Base-by-base conservation (phyloP, 1,284 basidiomycete species). In the Trichosporon sp. region DNA sequence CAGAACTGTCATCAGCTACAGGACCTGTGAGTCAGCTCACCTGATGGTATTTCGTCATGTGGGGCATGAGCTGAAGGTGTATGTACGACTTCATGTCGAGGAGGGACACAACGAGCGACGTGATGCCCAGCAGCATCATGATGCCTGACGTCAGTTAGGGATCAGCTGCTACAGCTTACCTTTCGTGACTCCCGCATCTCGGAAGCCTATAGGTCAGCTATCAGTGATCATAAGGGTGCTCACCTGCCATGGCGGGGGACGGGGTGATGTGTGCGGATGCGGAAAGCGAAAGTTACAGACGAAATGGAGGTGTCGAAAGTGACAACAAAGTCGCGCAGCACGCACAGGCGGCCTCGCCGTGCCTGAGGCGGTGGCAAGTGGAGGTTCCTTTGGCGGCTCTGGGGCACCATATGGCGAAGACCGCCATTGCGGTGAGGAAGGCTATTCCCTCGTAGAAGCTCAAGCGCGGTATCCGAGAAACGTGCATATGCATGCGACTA, bases 71-170 rank as follows among this genome's bases (percentile, higher is more conserved):
- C 84, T 94, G 92, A 4, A 95, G 86, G 82, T 95, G 91, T 71
- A 94, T 88, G 79, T 93, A 92, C 76, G 94, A 90, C 82, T 96
- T 95, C 73, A 92, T 85, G 79, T 94, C 93, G 77, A 94, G 91
- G 59, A 95, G 83, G 0, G 92, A 91, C 48, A 88, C 89, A 4
- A 89, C 78, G 67, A 94, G 86, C 19, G 93, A 92, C 3, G 89
- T 87, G 66, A 91, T 75, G 40, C 89, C 92, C 48, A 89, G 85
- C 65, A 87, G 85, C 71, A 92, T 83, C 88, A 96, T 93, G 71
- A 94, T 84, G 64, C 90, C 94, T 95, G 77, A n/a, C 2, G 63
- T 71, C 51, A 66, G 66, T 26, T 35, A 12, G 2, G 4, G 2
- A 0, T 1, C 1, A 1, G 12, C 1, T 38, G 21, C 7, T 10